Evolutionary conservation across 495 filamentous ascomycete species (phyloP).

Genomic region (Hypomontagnella submonticulosa): DNA sequence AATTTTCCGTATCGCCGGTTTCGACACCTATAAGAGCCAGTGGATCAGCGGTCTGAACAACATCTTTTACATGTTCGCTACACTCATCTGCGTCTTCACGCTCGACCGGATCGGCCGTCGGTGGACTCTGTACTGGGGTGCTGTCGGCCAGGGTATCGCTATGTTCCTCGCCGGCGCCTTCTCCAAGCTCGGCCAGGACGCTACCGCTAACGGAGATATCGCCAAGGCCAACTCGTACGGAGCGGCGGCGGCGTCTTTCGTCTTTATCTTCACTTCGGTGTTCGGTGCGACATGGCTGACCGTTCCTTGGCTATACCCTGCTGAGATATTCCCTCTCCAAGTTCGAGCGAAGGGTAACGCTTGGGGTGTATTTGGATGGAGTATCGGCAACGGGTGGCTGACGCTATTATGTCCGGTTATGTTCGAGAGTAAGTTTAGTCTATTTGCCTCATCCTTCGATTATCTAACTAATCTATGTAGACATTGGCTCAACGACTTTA

Average conservation of each 20-base stretch:
- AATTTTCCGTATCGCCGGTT: conserved; percentile 75
- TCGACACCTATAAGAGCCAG: conserved; percentile 67
- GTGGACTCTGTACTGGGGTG: conserved; percentile 75
- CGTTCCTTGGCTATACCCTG: conserved; percentile 76
- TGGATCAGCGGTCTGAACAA: conserved; percentile 78
- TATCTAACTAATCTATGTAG: conserved; percentile 31
- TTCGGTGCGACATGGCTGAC: conserved; percentile 81
- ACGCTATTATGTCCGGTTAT: conserved; percentile 72
- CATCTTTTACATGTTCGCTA: conserved; percentile 68
- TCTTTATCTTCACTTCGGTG: conserved; percentile 74
- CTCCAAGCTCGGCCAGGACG: conserved; percentile 51
- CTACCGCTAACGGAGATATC: conserved; percentile 46
- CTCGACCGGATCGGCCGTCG: conserved; percentile 75
- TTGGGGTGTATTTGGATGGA: conserved; percentile 81
- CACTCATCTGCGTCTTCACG: conserved; percentile 73
- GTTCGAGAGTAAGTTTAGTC: conserved; percentile 55
- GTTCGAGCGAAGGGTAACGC: conserved; percentile 76
- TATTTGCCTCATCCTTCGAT: background rate
- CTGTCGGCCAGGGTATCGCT: conserved; percentile 70
- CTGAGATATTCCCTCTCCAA: conserved; percentile 76
- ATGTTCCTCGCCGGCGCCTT: conserved; percentile 62
- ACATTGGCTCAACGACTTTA: conserved; percentile 72
- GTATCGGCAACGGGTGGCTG: conserved; percentile 75
- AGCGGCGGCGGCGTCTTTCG: conserved; percentile 72
- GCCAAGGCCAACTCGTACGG: conserved; percentile 63